These are phyloP conservation scores for Botryosphaeria agaves DNA, from an alignment of 2,329 filamentous ascomycete genomes.

Conservation along the genomic window DNA sequence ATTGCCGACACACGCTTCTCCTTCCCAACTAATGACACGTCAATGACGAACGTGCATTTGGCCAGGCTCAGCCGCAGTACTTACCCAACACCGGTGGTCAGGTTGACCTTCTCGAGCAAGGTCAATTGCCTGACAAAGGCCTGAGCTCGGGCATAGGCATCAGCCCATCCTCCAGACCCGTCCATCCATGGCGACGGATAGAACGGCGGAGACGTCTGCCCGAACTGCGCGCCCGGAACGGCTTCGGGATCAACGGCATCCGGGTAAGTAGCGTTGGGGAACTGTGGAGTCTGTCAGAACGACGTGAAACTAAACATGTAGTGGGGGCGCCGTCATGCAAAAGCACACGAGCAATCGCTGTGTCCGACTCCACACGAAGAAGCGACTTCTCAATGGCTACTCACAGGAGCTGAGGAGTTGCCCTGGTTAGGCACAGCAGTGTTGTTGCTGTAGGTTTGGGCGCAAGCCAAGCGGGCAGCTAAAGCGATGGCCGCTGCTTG, in stretches of 20 bases:
- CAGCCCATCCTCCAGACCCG: slow-evolving; percentile 54
- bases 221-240: slow-evolving; percentile 11
- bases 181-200: slow-evolving; percentile 85
- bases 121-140: slow-evolving; percentile 72
- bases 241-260: slow-evolving; percentile 11
- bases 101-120: slow-evolving; percentile 77
- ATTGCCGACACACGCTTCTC: slow-evolving; percentile 64
- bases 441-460: no score
- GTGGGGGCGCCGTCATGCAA: no score
- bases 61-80: slow-evolving; percentile 11
- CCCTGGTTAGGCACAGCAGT: no score
- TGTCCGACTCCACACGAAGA: no score
- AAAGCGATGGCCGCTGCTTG: not conserved
- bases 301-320: no score
- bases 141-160: slow-evolving; percentile 58
- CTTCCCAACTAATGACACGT: slow-evolving; percentile 36
- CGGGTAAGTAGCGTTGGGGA: slow-evolving; percentile 10
- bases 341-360: no score
- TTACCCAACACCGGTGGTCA: slow-evolving; percentile 79
- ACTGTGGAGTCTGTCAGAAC: slow-evolving; percentile 4
- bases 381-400: no score
- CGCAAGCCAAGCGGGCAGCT: not conserved
- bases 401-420: not conserved
- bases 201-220: slow-evolving; percentile 39
- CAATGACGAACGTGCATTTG: slow-evolving; percentile 4